phyloP scores from a whole-genome alignment of 495 filamentous ascomycete genomes.

The Aspergillus olivimuriae region DNA sequence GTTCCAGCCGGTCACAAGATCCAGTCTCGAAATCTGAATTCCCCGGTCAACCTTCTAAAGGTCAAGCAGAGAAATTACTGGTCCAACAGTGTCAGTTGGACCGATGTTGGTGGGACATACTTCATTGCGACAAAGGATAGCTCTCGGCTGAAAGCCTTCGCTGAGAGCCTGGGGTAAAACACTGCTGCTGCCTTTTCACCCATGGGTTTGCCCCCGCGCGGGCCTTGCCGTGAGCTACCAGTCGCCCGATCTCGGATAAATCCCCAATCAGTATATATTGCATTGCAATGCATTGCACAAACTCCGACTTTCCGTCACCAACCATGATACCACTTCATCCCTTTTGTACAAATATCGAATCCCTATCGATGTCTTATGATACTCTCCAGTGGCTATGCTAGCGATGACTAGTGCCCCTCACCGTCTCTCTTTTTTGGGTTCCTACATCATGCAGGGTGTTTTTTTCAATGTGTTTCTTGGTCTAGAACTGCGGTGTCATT shows the following conservation, averaged over 20 bases:
- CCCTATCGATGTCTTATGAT: background rate
- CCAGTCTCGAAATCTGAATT: conserved; percentile 60
- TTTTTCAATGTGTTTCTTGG: background rate
- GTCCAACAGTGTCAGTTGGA: conserved; percentile 87
- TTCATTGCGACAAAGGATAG: conserved; percentile 83
- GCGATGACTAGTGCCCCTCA: too few relatives aligned
- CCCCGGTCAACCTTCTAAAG: conserved; percentile 70
- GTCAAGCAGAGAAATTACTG: conserved; percentile 73
- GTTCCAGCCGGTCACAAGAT: conserved; percentile 66
- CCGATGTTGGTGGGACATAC: conserved; percentile 71
- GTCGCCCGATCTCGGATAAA: too few relatives aligned
- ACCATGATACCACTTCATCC: conserved; percentile 17
- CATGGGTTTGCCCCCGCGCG: background rate
- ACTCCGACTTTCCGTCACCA: background rate
- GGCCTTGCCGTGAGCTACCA: background rate
- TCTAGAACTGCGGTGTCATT: background rate
- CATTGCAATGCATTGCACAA: background rate
- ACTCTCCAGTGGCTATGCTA: background rate
- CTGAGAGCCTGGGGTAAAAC: conserved; percentile 28
- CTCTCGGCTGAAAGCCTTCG: conserved; percentile 42
- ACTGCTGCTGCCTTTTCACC: background rate
- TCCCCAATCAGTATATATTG: conserved; percentile 3
- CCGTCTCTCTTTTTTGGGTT: background rate
- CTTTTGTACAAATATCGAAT: conserved; percentile 6
- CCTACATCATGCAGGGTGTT: background rate